These are phyloP conservation scores for Yamadazyma kitorensis DNA, from an alignment of 805 yeast genomes.

Conservation along the genomic window DNA sequence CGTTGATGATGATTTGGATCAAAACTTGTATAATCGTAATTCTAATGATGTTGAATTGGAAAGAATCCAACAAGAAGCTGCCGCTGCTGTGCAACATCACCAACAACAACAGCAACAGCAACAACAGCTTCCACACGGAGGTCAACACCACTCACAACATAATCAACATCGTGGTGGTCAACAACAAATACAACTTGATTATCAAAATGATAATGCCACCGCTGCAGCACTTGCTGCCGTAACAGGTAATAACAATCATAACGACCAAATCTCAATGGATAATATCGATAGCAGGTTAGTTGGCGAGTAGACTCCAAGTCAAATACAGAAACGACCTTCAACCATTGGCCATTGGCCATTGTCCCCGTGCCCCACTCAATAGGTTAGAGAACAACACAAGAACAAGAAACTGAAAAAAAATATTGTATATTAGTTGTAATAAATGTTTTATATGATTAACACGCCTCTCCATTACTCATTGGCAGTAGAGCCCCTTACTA, in stretches of 20 bases:
- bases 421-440: conserved; percentile 8
- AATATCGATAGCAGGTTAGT: conserved; percentile 45
- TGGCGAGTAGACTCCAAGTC: conserved; percentile 38
- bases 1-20: conserved; percentile 17
- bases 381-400: not conserved
- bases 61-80: conserved; percentile 19
- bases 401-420: not conserved
- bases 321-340: too few relatives aligned
- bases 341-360: too few relatives aligned
- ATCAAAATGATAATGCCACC: conserved; percentile 29
- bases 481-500: too few relatives aligned
- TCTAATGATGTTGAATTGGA: conserved; percentile 14
- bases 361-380: too few relatives aligned
- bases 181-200: conserved; percentile 19
- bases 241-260: conserved; percentile 23
- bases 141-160: conserved; percentile 12
- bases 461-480: too few relatives aligned
- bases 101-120: conserved; percentile 25
- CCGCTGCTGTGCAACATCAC: conserved; percentile 23
- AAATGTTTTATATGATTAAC: conserved; percentile 9
- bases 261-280: conserved; percentile 38
- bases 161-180: conserved; percentile 24
- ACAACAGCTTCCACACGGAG: conserved; percentile 20
- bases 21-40: conserved; percentile 16
- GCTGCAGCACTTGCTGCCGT: conserved; percentile 45